These are phyloP conservation scores for Exophiala sp. DNA, from an alignment of 2,329 filamentous ascomycete genomes.

Conservation along the genomic window DNA sequence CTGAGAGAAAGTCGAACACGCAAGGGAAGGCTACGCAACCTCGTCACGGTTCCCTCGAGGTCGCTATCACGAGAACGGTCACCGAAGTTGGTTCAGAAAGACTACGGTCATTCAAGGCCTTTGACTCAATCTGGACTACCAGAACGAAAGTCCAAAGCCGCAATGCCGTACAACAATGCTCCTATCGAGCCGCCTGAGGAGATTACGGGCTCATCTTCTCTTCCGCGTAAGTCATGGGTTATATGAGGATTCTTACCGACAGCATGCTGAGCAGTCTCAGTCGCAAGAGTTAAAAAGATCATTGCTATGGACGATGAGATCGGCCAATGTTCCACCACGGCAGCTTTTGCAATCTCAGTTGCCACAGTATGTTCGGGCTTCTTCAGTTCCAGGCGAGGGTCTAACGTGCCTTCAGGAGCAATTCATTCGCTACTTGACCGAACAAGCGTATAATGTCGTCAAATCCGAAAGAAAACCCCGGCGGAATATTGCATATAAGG, in stretches of 20 bases:
- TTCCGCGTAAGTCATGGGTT: constrained; percentile 62
- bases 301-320: constrained; percentile 83
- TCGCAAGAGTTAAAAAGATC: constrained; percentile 93
- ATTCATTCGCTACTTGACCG: constrained; percentile 87
- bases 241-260: neutral
- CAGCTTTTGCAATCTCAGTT: constrained; percentile 86
- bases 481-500: constrained; percentile 91
- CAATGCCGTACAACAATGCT: constrained; percentile 85
- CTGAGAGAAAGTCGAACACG: neutral
- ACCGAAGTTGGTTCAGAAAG: neutral
- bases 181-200: constrained; percentile 75
- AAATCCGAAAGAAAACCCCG: constrained; percentile 88
- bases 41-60: too few relatives aligned
- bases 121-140: neutral
- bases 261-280: constrained; percentile 44
- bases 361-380: constrained; percentile 60
- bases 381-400: neutral
- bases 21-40: too few relatives aligned
- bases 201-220: constrained; percentile 73
- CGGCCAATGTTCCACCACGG: constrained; percentile 80
- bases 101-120: neutral
- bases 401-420: constrained; percentile 59
- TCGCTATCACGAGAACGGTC: too few relatives aligned
- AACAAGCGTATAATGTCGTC: constrained; percentile 78
- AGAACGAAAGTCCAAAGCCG: neutral